phyloP scores from a whole-genome alignment of 1,284 basidiomycete genomes.

The Ustilago bromivora region DNA sequence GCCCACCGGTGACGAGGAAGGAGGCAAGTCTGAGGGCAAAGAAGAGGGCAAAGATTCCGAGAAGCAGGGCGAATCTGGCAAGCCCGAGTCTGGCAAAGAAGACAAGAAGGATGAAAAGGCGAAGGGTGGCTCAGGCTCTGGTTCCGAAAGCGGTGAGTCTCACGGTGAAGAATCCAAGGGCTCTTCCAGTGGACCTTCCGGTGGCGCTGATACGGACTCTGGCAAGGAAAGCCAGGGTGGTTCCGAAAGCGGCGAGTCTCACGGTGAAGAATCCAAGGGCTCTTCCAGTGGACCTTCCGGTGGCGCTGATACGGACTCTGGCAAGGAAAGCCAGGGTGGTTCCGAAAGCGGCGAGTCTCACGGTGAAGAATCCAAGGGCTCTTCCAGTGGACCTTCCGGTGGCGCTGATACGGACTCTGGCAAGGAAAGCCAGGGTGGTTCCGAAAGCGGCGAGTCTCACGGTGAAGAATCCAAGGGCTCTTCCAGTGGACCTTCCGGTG shows the following conservation, averaged over 20 bases:
- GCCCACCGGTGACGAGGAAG: slow-evolving; percentile 3
- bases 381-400: background rate
- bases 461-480: background rate
- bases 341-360: background rate
- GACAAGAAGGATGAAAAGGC: background rate
- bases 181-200: background rate
- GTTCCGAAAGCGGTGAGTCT: background rate
- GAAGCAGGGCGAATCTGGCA: background rate
- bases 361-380: background rate
- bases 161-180: background rate
- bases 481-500: background rate
- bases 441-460: background rate
- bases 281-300: too few relatives aligned
- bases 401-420: background rate
- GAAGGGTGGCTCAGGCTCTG: background rate
- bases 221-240: background rate
- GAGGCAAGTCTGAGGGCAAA: slow-evolving; percentile 5
- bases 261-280: too few relatives aligned
- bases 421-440: background rate
- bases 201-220: background rate
- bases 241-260: too few relatives aligned
- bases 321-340: too few relatives aligned
- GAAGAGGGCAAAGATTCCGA: background rate
- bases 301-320: too few relatives aligned
- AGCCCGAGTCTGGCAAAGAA: slow-evolving; percentile 1